These are phyloP conservation scores for Chrysanthemum seticuspe DNA, from an alignment of 129 eudicot genomes.

Conservation along the genomic window DNA sequence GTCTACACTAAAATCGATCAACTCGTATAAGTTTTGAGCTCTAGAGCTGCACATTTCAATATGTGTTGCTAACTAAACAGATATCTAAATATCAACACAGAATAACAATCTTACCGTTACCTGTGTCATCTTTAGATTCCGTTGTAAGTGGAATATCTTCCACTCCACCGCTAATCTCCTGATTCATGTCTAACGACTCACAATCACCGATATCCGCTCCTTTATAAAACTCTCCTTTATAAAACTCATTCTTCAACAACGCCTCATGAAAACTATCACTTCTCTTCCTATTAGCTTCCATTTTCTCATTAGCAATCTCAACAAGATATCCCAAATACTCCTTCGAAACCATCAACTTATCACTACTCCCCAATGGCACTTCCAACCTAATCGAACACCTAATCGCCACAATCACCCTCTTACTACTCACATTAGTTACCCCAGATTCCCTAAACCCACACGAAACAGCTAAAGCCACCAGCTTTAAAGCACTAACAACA, in stretches of 20 bases:
- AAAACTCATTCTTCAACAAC: conserved; percentile 52
- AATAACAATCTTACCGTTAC: conserved; percentile 40
- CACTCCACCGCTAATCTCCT: conserved; percentile 28
- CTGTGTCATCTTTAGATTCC: conserved; percentile 20
- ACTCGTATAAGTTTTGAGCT: not conserved
- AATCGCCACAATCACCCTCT: conserved; percentile 76
- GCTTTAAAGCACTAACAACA: conserved; percentile 45
- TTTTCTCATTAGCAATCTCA: conserved; percentile 81
- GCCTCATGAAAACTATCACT: conserved; percentile 56
- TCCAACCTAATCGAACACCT: conserved; percentile 90
- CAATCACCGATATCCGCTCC: conserved; percentile 9
- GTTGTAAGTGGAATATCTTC: conserved; percentile 29
- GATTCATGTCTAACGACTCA: conserved; percentile 24
- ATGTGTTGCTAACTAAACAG: not conserved
- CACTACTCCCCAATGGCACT: conserved; percentile 75
- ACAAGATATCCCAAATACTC: conserved; percentile 77
- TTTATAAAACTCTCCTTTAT: conserved; percentile 35
- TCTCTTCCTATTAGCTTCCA: conserved; percentile 81
- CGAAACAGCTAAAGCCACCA: conserved; percentile 71
- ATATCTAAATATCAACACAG: not conserved
- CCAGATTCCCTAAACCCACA: conserved; percentile 93
- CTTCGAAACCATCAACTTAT: conserved; percentile 49
- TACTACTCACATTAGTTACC: conserved; percentile 66
- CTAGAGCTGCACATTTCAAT: no score
- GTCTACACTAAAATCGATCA: not conserved